Base-by-base conservation (phyloP, 2,329 filamentous ascomycete species). In the Fusarium marasasianum region DNA sequence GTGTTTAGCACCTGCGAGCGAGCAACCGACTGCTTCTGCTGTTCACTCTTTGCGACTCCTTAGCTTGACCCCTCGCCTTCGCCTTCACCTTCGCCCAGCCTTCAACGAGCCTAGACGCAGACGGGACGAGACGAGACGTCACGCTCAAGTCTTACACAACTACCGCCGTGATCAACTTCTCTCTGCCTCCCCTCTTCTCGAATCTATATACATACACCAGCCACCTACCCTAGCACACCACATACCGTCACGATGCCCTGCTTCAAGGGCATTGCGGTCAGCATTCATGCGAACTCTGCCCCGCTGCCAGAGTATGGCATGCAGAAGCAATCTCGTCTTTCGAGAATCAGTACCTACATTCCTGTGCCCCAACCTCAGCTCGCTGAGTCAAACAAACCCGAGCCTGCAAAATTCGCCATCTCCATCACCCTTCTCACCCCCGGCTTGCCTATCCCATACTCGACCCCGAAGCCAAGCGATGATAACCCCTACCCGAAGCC, bases 251-350 rank as follows among this genome's bases (percentile, higher is more conserved):
- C 81, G 81, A 91, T 91, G 96, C 96, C 96, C 87, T 98, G 95
- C 91, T 99, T 98, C 87, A 97, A 98, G 88, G 96, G 96, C 85
- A 95, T 99, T 85, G 96, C 96, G 79, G 96, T 98, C 82, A 97
- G 94, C 89, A 97, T 98, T 83, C 96, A 99, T 86, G 90, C 91
- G 66, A 91, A 92, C 81, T 89, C 88, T 72, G 87, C 94, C 77
- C 95, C 96, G 76, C 91, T 99, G 76, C 88, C 95, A 72, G 96
- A 99, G 85, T 92, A 97, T 86, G 96, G 95, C 79, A 93, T 98
- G 78, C 96, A 98, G 86, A 96, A 95, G 82, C 94, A 98, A 84
- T 95, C 94, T 66, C 93, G 94, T 79, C 89, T 94, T 73, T 95
- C 94, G 72, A 93, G 96, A 80, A 98, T 99, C 85, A 98, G 95